These are phyloP conservation scores for Micractinium conductrix DNA, from an alignment of 139 green algal genomes.

Conservation along the genomic window DNA sequence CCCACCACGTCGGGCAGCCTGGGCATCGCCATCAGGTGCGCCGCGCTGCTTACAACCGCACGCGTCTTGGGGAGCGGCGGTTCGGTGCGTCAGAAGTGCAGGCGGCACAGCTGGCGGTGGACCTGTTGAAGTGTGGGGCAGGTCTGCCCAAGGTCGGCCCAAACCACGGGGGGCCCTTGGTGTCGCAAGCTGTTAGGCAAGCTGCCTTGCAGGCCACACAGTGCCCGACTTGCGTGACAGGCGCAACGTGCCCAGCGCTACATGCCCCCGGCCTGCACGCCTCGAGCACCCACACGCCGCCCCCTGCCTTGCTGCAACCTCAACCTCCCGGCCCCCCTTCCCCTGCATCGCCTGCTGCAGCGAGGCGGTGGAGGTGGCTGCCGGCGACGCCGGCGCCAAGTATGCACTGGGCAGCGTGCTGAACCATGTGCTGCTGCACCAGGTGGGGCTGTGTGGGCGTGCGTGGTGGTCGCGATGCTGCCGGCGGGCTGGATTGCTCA, in stretches of 20 bases:
- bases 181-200: too few relatives aligned
- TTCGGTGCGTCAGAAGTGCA: too few relatives aligned
- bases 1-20: constrained; percentile 19
- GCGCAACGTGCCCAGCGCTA: not conserved
- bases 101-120: too few relatives aligned
- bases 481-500: too few relatives aligned
- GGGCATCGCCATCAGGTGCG: constrained; percentile 30
- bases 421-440: constrained; percentile 53
- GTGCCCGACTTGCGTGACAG: not conserved
- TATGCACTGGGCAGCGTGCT: constrained; percentile 47
- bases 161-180: too few relatives aligned
- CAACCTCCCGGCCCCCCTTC: not conserved
- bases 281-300: not conserved
- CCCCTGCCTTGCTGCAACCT: not conserved
- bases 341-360: not conserved
- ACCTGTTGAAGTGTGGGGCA: too few relatives aligned
- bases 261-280: not conserved
- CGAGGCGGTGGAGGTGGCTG: constrained; percentile 42
- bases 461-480: too few relatives aligned
- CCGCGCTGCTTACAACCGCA: too few relatives aligned
- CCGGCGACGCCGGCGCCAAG: constrained; percentile 32
- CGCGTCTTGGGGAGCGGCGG: too few relatives aligned
- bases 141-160: too few relatives aligned
- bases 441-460: too few relatives aligned
- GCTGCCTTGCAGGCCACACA: not conserved